Evolutionary conservation across 2,329 filamentous ascomycete species (phyloP), one percentile per base, ranked within the genome.

Genomic region (Knoxdaviesia capensis): DNA sequence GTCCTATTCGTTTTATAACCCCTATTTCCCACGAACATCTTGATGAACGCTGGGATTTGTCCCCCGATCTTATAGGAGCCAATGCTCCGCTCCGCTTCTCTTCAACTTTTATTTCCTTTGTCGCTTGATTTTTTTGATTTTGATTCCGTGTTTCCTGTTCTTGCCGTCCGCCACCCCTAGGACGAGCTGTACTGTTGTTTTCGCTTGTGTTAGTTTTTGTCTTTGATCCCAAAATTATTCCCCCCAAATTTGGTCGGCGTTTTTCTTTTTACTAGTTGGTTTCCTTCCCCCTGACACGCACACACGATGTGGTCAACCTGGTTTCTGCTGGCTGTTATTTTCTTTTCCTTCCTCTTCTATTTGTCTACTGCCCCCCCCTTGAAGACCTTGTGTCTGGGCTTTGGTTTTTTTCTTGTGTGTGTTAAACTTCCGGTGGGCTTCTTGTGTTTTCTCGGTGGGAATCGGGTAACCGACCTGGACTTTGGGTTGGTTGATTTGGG

Each of bases 161-260:
- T 30, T 41, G 43, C 31, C 41, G 41, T 29, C 41, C 39, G 9
- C 35, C 41, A 6, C 41, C 20, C 41, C 36, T 45, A 45, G 31
- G 30, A 5, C 10, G 29, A 34, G n/a, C 8, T 5, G 36, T 9
- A 11, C 11, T 32, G 11, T 31, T 33, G 8, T 31, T 38, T 10
- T 32, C n/a, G n/a, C n/a, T n/a, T n/a, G n/a, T n/a, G n/a, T n/a
- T 35, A 31, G 5, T 41, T 28, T 35, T 39, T 36, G 11, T 20
- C 41, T 40, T 31, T 40, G 6, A 34, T 40, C 20, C 20, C 20
- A 20, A 20, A 32, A n/a, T 4, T 5, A 28, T 33, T 20, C 28
- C 36, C 10, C 7, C 5, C 9, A 33, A 9, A 10, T 39, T 31
- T 31, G 7, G 6, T 34, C 10, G 11, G 11, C 10, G n/a, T 36